Evolutionary conservation across 2,329 filamentous ascomycete genomes (phyloP), one percentile per base, ranked within the genome.

Genomic region (Fusarium equiseti): DNA sequence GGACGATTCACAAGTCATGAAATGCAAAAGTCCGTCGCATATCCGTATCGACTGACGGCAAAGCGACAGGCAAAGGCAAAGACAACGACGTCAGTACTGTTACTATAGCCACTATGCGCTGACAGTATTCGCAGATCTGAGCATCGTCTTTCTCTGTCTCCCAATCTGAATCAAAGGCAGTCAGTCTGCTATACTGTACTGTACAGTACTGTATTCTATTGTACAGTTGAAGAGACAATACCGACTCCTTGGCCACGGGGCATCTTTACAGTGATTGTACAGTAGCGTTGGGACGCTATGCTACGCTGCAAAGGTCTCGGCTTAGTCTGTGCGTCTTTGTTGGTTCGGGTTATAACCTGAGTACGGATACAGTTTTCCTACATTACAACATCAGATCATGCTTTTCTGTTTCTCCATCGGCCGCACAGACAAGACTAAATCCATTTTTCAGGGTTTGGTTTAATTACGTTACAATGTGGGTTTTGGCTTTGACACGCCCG

Each of bases 191-290:
- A 22, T 52, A 13, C 20, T 38, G 35, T 38, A 38, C 35, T n/a
- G 9, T 38, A 66, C 68, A 49, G 29, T 43, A n/a, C 29, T n/a
- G 8, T 29, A 24, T 22, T n/a, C 11, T 27, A 24, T 22, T n/a
- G 32, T 20, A 27, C 31, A 52, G 50, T 29, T 15, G 22, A 40
- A 63, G 48, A 60, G 38, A 59, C 56, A 40, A 54, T 64, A 55
- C 73, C 72, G 62, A 57, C 50, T 59, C 65, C 70, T 44, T 68
- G 73, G 72, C 46, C 56, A 59, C 63, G 72, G 71, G 35, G 50
- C 50, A 38, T 38, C 49, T 52, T 26, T 35, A 29, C 40, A 45
- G 46, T 49, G 26, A 49, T 29, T 24, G 29, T 48, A 27, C 29
- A 31, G 45, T 22, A 42, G n/a, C 35, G 49, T 12, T 45, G 15